These are phyloP conservation scores for Xylariaceae sp. DNA, from an alignment of 2,329 filamentous ascomycete species.

Conservation along the genomic window DNA sequence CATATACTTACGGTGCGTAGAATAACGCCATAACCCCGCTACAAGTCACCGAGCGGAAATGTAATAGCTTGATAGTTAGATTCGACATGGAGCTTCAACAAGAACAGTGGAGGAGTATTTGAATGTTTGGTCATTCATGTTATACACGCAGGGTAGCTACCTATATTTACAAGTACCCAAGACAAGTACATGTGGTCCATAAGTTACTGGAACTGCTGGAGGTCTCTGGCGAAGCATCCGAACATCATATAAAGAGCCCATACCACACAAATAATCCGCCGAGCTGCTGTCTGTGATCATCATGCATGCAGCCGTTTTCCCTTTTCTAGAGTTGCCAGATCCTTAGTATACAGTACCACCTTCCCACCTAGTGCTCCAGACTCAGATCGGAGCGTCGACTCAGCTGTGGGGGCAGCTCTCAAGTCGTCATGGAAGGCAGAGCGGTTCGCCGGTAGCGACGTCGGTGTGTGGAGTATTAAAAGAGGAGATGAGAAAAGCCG, in stretches of 20 bases:
- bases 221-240: slow-evolving; percentile 12
- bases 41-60: too few relatives aligned
- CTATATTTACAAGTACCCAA: slow-evolving; percentile 20
- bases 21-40: too few relatives aligned
- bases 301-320: slow-evolving; percentile 16
- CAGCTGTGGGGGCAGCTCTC: slow-evolving; percentile 12
- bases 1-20: too few relatives aligned
- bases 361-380: slow-evolving; percentile 1
- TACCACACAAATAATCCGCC: slow-evolving; percentile 9
- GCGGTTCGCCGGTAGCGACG: slow-evolving; percentile 1
- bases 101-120: background rate
- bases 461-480: slow-evolving; percentile 15
- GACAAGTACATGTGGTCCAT: slow-evolving; percentile 3
- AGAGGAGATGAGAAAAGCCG: slow-evolving; percentile 8
- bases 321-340: slow-evolving; percentile 17
- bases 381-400: slow-evolving; percentile 7
- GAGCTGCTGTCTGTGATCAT: slow-evolving; percentile 12
- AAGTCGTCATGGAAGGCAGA: slow-evolving; percentile 8
- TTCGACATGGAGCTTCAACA: background rate
- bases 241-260: slow-evolving; percentile 8
- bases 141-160: slow-evolving; percentile 20
- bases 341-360: slow-evolving; percentile 18
- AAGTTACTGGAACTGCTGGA: slow-evolving; percentile 7
- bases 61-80: background rate
- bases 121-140: slow-evolving; percentile 9